Conservation (phyloP, 805 yeast species). For the Torulaspora microellipsoides region DNA sequence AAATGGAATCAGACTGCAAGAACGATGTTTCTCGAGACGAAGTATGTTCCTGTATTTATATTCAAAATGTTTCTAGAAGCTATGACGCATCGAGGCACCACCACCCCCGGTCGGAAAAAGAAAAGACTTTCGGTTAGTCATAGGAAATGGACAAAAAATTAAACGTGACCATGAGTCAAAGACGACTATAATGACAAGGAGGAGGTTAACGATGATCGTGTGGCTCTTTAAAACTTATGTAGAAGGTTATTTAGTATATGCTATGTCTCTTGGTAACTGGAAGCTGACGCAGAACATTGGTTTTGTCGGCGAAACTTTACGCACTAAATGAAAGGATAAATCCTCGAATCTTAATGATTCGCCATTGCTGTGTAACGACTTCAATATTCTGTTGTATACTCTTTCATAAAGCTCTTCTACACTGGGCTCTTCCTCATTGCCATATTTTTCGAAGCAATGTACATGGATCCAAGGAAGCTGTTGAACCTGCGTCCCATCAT, state of each 20-base stretch:
- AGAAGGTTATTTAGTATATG: background rate
- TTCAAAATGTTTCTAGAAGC: too few relatives aligned
- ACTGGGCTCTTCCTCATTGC: conserved; percentile 69
- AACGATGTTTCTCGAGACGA: too few relatives aligned
- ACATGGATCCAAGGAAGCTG: conserved; percentile 71
- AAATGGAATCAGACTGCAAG: too few relatives aligned
- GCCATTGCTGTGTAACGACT: conserved; percentile 43
- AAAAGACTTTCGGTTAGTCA: background rate
- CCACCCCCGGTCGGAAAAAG: conserved; percentile 1
- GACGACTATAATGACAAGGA: background rate
- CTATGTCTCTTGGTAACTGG: conserved; percentile 58
- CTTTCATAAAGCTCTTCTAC: conserved; percentile 64
- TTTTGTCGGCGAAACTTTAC: conserved; percentile 95
- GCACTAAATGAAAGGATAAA: conserved; percentile 71
- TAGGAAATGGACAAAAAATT: background rate
- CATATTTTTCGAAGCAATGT: conserved; percentile 88
- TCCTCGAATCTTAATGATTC: conserved; percentile 44
- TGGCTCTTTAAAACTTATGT: too few relatives aligned
- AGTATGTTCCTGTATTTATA: too few relatives aligned
- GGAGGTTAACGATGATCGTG: too few relatives aligned
- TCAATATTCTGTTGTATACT: conserved; percentile 50
- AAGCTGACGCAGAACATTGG: conserved; percentile 92
- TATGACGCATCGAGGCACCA: conserved; percentile 10
- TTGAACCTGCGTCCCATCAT: conserved; percentile 42
- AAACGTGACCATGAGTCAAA: conserved; percentile 4